Base-by-base conservation (phyloP, 331 rosid species). In the Prunus yedoensis region DNA sequence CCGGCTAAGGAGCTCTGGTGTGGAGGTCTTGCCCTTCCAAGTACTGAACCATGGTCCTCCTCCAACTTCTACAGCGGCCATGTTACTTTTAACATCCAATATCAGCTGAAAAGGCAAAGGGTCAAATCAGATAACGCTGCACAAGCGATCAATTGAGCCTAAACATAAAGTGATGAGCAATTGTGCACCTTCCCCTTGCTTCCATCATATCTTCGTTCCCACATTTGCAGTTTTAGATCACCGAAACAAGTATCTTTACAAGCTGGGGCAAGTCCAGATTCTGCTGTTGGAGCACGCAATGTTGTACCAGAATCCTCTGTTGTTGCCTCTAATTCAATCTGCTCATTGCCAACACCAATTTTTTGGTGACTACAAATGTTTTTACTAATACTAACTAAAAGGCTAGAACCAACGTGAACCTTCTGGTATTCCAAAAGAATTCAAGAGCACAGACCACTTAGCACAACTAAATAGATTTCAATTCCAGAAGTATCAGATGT, bases 31-130 rank as follows among this genome's bases (percentile, higher is more conserved):
- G 17, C 91, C 98, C 83, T 90, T 94, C 98, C 97, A 94, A 76
- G 87, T 70, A 85, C 66, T 87, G 80, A 91, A 88, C 98, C 98
- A 94, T 49, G 98, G 98, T 38, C 98, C 97, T n/a, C 97, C 97
- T 82, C 98, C 97, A 46, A 94, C 91, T 82, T 94, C 98, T 57
- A 89, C 20, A 15, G 94, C 96, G 12, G 95, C 98, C 96, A 90
- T 86, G 74, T 94, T 81, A 70, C 98, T 94, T 68, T 80, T 66
- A 27, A 91, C 97, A 53, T 91, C 91, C 88, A 94, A 80, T 82
- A 94, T 81, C 4, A 79, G 78, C 98, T 94, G 21, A 18, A 86
- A 77, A 70, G 68, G 77, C 27, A 38, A n/a, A 59, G 54, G 58
- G 4, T 59, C 58, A 38, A 27, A 73, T 2, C n/a, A 25, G 27